These are phyloP conservation scores for Psilocybe cubensis DNA, from an alignment of 768 basidiomycete genomes.

Conservation along the genomic window DNA sequence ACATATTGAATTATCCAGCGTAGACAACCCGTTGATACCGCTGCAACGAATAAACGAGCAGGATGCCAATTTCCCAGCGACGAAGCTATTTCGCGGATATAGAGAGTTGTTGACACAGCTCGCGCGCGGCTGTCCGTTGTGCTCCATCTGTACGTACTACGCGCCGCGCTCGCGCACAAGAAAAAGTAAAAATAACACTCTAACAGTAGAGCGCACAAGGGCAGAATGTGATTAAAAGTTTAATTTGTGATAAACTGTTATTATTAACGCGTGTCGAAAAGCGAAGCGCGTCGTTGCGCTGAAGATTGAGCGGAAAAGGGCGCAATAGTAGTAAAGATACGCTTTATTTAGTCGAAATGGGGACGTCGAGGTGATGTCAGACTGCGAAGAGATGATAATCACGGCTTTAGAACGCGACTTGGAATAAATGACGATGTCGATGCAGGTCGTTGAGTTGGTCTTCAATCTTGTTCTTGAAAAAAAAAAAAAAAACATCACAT, in stretches of 20 bases:
- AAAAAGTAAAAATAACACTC: neutral
- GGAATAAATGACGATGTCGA: neutral
- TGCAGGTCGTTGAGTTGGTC: neutral
- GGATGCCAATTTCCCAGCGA: neutral
- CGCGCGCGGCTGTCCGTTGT: neutral
- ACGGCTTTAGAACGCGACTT: neutral
- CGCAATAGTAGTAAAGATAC: neutral
- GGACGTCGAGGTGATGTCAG: too few relatives aligned
- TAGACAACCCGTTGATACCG: too few relatives aligned
- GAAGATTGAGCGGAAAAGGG: neutral
- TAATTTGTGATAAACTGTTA: neutral
- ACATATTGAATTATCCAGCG: too few relatives aligned
- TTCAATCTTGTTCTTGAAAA: neutral
- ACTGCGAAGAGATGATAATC: too few relatives aligned
- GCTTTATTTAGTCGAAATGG: neutral
- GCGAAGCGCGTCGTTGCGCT: neutral
- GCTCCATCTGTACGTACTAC: neutral
- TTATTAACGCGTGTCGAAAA: neutral
- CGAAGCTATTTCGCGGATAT: neutral
- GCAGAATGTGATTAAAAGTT: neutral
- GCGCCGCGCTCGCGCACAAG: neutral
- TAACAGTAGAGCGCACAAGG: neutral
- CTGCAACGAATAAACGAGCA: too few relatives aligned
- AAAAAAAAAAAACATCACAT: neutral
- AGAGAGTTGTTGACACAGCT: neutral